Conservation (phyloP, 2,329 filamentous ascomycete species). For the Tolypocladium ophioglossoides region DNA sequence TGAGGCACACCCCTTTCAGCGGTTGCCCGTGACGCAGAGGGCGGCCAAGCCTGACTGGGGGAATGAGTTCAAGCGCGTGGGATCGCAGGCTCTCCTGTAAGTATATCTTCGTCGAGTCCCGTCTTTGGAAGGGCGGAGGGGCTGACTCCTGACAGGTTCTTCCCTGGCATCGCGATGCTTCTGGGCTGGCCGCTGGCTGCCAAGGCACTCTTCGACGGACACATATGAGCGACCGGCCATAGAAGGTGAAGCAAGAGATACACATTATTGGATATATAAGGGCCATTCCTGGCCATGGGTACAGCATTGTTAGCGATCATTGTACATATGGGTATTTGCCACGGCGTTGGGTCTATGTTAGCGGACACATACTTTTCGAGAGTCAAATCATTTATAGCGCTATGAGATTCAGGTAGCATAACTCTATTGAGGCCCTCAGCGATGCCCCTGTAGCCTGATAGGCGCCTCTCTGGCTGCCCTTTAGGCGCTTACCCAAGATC, state of each 20-base stretch:
- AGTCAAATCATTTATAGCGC: background rate
- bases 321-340: background rate
- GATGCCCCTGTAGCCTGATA: too few relatives aligned
- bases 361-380: background rate
- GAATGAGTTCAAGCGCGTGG: slow-evolving; percentile 19
- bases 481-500: too few relatives aligned
- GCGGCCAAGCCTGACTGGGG: slow-evolving; percentile 20
- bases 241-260: background rate
- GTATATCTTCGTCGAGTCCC: slow-evolving; percentile 6
- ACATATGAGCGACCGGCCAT: slow-evolving; percentile 11
- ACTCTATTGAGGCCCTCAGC: too few relatives aligned
- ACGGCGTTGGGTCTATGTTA: background rate
- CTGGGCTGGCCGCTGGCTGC: slow-evolving; percentile 24
- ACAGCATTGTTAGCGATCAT: background rate
- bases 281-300: background rate
- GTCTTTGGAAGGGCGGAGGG: background rate
- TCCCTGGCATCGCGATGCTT: slow-evolving; percentile 20
- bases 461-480: too few relatives aligned
- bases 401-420: background rate
- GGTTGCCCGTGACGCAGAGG: slow-evolving; percentile 16
- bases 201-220: slow-evolving; percentile 19
- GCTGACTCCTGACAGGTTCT: slow-evolving; percentile 15
- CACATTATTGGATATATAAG: background rate
- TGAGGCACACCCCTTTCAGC: slow-evolving; percentile 26
- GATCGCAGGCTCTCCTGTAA: slow-evolving; percentile 21